Evolutionary conservation across 2,329 filamentous ascomycete species (phyloP).

Genomic region (Magnaporthiopsis incrustans): DNA sequence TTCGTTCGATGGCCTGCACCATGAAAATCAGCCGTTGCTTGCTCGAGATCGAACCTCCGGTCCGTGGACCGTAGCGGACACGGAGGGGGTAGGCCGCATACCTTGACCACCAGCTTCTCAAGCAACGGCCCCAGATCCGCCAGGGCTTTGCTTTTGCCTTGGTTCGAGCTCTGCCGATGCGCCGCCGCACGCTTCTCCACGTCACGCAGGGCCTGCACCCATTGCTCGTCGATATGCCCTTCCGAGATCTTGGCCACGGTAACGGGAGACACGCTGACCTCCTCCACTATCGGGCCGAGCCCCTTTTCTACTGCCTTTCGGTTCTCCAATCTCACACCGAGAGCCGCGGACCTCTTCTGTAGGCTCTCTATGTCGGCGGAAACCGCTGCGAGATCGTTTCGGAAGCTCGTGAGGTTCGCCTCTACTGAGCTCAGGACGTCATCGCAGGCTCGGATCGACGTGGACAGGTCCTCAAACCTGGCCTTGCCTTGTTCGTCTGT

Average conservation of each 20-base stretch:
- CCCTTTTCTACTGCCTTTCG: slow-evolving; percentile 82
- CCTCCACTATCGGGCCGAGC: slow-evolving; percentile 81
- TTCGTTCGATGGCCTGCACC: slow-evolving; percentile 72
- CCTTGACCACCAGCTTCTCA: slow-evolving; percentile 75
- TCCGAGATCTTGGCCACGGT: slow-evolving; percentile 81
- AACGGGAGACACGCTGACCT: slow-evolving; percentile 78
- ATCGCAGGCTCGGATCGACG: slow-evolving; percentile 83
- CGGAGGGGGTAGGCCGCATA: slow-evolving; percentile 22
- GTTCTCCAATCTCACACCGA: slow-evolving; percentile 83
- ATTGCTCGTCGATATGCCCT: slow-evolving; percentile 81
- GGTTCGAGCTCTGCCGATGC: slow-evolving; percentile 58
- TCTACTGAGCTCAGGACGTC: slow-evolving; percentile 91
- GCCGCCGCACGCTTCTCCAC: slow-evolving; percentile 69
- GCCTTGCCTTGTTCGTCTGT: slow-evolving; percentile 71
- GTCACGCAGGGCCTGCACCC: slow-evolving; percentile 76
- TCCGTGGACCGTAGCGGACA: background rate
- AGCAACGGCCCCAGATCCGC: slow-evolving; percentile 80
- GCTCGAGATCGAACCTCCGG: background rate
- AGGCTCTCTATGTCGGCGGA: slow-evolving; percentile 93
- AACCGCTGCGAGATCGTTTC: slow-evolving; percentile 83
- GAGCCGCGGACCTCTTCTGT: slow-evolving; percentile 73
- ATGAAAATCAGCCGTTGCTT: background rate
- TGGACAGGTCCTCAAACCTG: slow-evolving; percentile 84
- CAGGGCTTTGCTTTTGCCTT: slow-evolving; percentile 57
- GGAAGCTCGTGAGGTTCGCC: slow-evolving; percentile 83